Conservation (phyloP, 2,329 filamentous ascomycete species). For the Fusarium luffae region DNA sequence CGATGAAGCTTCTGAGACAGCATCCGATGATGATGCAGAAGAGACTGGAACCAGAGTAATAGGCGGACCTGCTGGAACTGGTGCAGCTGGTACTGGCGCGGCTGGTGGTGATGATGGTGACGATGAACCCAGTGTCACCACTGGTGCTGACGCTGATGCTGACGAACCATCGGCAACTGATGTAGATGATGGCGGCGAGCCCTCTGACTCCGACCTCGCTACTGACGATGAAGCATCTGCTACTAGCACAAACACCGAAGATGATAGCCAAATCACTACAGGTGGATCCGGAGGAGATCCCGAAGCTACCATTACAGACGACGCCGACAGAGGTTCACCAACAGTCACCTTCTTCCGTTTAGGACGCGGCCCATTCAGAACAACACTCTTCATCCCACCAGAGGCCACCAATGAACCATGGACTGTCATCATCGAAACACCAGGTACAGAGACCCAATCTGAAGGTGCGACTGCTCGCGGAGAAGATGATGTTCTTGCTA, state of each 20-base stretch:
- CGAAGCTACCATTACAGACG: neutral
- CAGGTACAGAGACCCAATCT: conserved; percentile 4
- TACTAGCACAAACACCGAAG: neutral
- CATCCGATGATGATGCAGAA: rapidly evolving
- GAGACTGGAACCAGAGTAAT: neutral
- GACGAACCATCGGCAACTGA: neutral
- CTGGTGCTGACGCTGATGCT: neutral
- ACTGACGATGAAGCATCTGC: neutral
- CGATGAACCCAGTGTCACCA: neutral
- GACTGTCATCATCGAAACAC: conserved; percentile 16
- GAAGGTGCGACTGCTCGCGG: conserved; percentile 11
- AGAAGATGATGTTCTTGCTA: neutral
- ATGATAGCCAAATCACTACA: neutral
- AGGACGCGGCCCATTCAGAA: neutral
- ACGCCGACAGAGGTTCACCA: neutral
- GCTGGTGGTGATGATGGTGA: neutral
- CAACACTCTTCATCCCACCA: conserved; percentile 15
- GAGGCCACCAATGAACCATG: neutral
- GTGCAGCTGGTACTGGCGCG: too few species aligned
- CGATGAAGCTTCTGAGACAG: neutral
- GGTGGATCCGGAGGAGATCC: neutral
- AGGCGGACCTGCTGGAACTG: neutral
- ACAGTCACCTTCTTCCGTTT: conserved; percentile 28
- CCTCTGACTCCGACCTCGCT: neutral
- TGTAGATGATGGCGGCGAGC: neutral